phyloP scores from a whole-genome alignment of 768 basidiomycete species.

The Macrolepiota albuminosa region DNA sequence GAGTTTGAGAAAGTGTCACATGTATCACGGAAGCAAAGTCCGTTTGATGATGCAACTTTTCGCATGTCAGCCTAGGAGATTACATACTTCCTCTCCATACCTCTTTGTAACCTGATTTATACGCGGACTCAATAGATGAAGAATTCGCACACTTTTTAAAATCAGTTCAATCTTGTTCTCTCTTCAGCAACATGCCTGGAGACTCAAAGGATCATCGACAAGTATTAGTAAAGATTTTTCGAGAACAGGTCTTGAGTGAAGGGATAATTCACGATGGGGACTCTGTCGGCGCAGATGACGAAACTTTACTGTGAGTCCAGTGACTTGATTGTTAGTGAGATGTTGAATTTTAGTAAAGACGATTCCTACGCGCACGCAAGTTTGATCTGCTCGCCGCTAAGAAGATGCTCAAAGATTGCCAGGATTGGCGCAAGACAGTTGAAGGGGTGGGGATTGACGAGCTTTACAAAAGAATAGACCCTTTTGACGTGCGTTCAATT shows the following conservation, averaged over 20 bases:
- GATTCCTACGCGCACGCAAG: conserved; percentile 73
- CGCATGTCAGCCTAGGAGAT: background rate
- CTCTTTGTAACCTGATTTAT: background rate
- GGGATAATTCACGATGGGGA: conserved; percentile 56
- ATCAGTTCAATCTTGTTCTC: background rate
- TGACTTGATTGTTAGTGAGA: background rate
- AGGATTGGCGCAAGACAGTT: conserved; percentile 63
- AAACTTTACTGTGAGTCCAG: conserved; percentile 50
- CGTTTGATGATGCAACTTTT: background rate
- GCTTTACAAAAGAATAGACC: conserved; percentile 56
- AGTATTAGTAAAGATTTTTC: conserved; percentile 40
- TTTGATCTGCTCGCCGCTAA: conserved; percentile 56
- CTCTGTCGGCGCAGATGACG: conserved; percentile 53
- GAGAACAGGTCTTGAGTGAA: conserved; percentile 46
- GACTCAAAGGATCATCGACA: conserved; percentile 22
- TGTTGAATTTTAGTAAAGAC: conserved; percentile 31
- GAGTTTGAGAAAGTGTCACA: background rate
- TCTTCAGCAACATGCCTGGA: conserved; percentile 9
- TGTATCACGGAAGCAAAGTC: background rate
- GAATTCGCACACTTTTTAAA: background rate
- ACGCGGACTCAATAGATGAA: background rate
- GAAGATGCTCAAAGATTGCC: conserved; percentile 62
- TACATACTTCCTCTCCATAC: background rate
- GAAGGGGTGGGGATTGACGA: conserved; percentile 64
- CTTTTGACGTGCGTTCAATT: conserved; percentile 55